phyloP scores from a whole-genome alignment of 257 asterid species.

The Capsicum chinense region DNA sequence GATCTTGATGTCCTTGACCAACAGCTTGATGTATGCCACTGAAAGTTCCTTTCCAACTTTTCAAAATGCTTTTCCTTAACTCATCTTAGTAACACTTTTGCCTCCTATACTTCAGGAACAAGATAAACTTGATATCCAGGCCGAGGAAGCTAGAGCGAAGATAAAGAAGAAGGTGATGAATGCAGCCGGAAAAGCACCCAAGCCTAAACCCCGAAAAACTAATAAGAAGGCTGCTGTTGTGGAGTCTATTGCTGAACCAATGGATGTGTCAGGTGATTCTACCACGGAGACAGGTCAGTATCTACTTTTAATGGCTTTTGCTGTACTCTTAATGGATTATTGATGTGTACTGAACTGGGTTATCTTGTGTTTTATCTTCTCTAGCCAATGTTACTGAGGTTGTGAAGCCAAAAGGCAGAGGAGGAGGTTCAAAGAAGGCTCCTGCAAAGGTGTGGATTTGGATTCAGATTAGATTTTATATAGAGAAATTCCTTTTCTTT shows the following conservation, averaged over 20 bases:
- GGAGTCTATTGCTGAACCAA: constrained; percentile 54
- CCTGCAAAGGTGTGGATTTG: constrained; percentile 65
- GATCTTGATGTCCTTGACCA: constrained; percentile 81
- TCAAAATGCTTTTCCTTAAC: background rate
- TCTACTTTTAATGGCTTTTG: background rate
- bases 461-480: background rate
- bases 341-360: constrained; percentile 7
- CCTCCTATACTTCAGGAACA: constrained; percentile 53
- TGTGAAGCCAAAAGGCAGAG: constrained; percentile 67
- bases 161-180: constrained; percentile 43
- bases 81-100: background rate
- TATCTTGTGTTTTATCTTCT: background rate
- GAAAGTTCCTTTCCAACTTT: background rate
- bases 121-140: constrained; percentile 46
- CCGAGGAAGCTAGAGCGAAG: constrained; percentile 50
- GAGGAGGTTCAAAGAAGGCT: constrained; percentile 73
- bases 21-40: constrained; percentile 60
- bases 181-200: constrained; percentile 36
- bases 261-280: constrained; percentile 58
- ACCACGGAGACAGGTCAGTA: constrained; percentile 56
- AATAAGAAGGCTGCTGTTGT: constrained; percentile 53
- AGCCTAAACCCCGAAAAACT: constrained; percentile 42
- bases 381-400: constrained; percentile 52
- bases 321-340: background rate
- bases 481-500: background rate